Conservation (phyloP, 108 stramenopile species). For the Fistulifera pelliculosa region DNA sequence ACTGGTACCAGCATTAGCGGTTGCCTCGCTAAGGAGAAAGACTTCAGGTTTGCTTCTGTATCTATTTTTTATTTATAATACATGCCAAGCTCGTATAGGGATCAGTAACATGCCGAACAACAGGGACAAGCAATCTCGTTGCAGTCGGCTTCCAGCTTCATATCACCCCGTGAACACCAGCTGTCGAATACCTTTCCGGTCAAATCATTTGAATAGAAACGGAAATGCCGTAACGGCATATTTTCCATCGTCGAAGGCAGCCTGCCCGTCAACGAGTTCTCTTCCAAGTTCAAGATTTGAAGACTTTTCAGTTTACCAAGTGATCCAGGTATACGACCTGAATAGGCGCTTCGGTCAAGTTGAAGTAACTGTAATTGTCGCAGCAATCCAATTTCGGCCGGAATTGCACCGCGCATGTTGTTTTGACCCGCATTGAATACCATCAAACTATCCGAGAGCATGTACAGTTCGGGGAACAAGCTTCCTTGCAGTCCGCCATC, state of each 20-base stretch:
- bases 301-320: neutral
- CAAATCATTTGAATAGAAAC: neutral
- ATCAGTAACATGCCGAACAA: neutral
- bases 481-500: neutral
- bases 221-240: neutral
- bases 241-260: neutral
- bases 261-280: neutral
- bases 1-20: no score
- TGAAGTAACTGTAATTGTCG: neutral
- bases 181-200: neutral
- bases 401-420: neutral
- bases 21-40: no score
- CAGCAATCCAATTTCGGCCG: neutral
- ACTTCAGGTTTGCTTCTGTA: no score
- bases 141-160: neutral
- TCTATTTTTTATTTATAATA: no score
- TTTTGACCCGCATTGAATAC: no score
- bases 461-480: neutral
- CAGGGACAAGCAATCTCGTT: neutral
- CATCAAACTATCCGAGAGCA: no score
- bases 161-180: neutral
- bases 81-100: no score
- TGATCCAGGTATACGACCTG: neutral
- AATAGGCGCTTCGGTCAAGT: no score
- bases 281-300: neutral